phyloP scores from a whole-genome alignment of 257 asterid species.

The Salvia miltiorrhiza region DNA sequence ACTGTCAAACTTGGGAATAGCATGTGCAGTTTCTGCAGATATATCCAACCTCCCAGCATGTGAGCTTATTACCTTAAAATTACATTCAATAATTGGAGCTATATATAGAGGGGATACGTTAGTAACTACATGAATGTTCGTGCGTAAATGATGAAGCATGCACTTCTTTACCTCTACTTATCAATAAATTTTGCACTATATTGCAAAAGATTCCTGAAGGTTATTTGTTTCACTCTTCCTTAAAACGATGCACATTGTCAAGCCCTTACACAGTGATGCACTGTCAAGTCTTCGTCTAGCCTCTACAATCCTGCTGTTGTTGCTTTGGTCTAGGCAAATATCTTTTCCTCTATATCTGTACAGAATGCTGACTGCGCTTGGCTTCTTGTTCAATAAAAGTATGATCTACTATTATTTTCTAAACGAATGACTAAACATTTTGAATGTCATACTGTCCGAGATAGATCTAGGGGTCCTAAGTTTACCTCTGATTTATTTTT shows the following conservation, averaged over 20 bases:
- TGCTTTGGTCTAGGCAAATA: not conserved
- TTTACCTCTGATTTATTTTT: not conserved
- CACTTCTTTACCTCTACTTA: not conserved
- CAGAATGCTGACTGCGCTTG: not conserved
- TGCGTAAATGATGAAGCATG: not conserved
- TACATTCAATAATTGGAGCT: not conserved
- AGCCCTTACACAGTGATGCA: not conserved
- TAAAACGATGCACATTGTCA: not conserved
- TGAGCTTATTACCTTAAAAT: slow-evolving; percentile 42
- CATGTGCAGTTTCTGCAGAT: slow-evolving; percentile 99
- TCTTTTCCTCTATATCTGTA: not conserved
- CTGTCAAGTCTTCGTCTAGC: not conserved
- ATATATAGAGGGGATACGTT: not conserved
- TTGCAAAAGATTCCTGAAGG: not conserved
- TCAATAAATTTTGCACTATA: not conserved
- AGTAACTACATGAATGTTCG: not conserved
- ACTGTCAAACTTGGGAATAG: slow-evolving; percentile 95
- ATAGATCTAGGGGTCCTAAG: not conserved
- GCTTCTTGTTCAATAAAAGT: not conserved
- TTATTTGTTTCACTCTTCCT: not conserved
- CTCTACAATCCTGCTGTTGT: not conserved
- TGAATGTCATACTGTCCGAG: too few species aligned
- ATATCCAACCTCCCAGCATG: slow-evolving; percentile 93
- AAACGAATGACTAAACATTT: too few species aligned
- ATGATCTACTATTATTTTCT: not conserved